Base-by-base conservation (phyloP, 2,329 filamentous ascomycete species). In the Aspergillus texensis region DNA sequence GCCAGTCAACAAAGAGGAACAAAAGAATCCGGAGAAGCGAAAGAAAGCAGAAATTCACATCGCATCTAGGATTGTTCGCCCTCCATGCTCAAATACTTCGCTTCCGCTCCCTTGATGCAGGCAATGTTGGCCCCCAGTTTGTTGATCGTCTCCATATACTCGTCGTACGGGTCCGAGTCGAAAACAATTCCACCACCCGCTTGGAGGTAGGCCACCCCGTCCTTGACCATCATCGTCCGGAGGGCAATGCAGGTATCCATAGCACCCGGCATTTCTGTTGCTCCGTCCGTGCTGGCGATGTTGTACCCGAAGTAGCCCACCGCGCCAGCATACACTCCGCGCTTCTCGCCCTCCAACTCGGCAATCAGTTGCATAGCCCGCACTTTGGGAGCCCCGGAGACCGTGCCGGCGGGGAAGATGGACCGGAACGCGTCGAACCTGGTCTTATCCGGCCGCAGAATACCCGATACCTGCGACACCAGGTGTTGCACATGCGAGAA, bases 401-500 rank as follows among this genome's bases (percentile, higher is more conserved):
- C 94, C 0, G 95, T 99, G 61, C 95, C 95, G 5, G 95, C 95
- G 0, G 95, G 95, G 82, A 99, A 99, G 72, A 99, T 97, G 68
- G 91, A 94, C 45, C 94, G 88, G 82, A 99, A 96, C 11, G 95
- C 95, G 75, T 98, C 94, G 79, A 97, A 99, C 63, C 95, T 87
- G 34, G 93, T 94, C 83, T 93, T 93, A 45, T 85, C 94, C 6
- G 87, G 84, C 53, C 95, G 87, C 68, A 98, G 81, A n/a, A 95
- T 86, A 52, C 95, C 94, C 1, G 93, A 97, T 0, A 99, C 95
- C 78, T 99, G 94, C 1, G 93, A 97, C 5, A 97, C 94, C 21
- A 99, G 86, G 79, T 99, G 95, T 84, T 98, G 95, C 32, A 99
- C 95, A 79, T 99, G 95, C 64, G 91, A 95, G 82, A 99, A 99